A percentile compares a stretch with the other conserved stretches of the same genome.
Evolutionary conservation across 345 rosid genomes (phyloP).

Genomic region (Hevea brasiliensis): DNA sequence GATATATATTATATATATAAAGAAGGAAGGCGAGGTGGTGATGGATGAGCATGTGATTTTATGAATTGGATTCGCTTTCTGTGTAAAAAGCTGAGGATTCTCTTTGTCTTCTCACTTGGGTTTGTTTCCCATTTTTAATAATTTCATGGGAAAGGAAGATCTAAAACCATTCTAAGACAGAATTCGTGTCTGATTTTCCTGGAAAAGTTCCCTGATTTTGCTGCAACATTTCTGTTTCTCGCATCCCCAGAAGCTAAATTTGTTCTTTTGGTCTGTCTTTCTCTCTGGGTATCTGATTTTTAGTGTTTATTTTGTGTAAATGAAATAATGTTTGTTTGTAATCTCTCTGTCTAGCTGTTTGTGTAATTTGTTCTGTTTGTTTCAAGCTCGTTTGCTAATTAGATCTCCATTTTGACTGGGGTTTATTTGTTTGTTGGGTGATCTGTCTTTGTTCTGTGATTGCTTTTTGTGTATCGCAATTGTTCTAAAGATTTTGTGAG

Average conservation of each 20-base stretch:
- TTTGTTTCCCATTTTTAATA: neutral
- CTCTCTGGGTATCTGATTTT: neutral
- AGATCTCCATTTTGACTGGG: slow-evolving; percentile 17
- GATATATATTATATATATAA: neutral
- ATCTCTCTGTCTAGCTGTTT: neutral
- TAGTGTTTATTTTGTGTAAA: neutral
- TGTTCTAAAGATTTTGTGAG: neutral
- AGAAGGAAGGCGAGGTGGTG: neutral
- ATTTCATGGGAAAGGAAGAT: neutral
- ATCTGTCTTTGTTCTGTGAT: neutral
- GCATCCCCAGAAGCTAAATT: neutral
- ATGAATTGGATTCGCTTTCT: slow-evolving; percentile 15
- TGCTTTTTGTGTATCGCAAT: neutral
- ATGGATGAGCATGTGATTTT: slow-evolving; percentile 8
- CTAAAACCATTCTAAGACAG: neutral
- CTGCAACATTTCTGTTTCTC: neutral
- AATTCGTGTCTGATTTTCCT: slow-evolving; percentile 21
- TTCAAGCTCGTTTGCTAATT: neutral
- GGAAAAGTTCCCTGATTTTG: slow-evolving; percentile 6
- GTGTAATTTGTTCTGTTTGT: neutral
- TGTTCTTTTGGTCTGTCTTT: neutral
- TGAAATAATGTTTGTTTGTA: no score
- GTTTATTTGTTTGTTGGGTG: neutral
- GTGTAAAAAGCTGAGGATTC: slow-evolving; percentile 3
- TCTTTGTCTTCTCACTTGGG: neutral